A percentile compares a stretch with the other conserved stretches of the same genome.
Evolutionary conservation across 2,329 filamentous ascomycete species (phyloP).

Genomic region (Penicillium sp.): DNA sequence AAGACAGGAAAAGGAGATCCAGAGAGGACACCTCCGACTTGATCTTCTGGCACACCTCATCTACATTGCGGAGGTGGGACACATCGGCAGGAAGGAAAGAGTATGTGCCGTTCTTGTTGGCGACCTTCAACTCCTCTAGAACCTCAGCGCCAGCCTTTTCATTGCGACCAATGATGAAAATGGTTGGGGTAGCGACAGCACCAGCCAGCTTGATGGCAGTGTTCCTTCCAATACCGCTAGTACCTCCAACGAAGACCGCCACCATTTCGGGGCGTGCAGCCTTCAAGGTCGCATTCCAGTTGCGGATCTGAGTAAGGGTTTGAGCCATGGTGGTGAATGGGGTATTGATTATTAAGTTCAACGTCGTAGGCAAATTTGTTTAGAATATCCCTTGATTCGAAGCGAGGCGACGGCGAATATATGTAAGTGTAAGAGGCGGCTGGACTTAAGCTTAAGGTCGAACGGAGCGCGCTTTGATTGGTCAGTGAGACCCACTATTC

Average conservation of each 20-base stretch:
- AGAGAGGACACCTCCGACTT: neutral
- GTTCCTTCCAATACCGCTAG: neutral
- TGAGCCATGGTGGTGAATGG: neutral
- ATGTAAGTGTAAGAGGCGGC: neutral
- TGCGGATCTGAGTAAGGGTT: neutral
- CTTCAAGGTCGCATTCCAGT: neutral
- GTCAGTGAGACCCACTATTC: neutral
- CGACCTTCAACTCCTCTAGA: neutral
- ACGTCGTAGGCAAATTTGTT: neutral
- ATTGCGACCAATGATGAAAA: neutral
- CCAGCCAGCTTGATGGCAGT: neutral
- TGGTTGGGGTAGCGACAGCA: neutral
- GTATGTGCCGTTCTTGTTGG: neutral
- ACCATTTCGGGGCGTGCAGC: neutral
- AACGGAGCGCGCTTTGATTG: neutral
- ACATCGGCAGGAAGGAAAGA: neutral
- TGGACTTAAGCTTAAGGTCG: neutral
- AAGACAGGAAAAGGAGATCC: neutral
- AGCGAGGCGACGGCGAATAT: neutral
- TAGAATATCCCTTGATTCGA: neutral
- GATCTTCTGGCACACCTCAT: neutral
- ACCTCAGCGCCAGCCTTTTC: neutral
- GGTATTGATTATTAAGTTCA: neutral
- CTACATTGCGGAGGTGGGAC: neutral
- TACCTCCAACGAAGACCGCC: neutral